Evolutionary conservation across 2,329 filamentous ascomycete species (phyloP), one percentile per base, ranked within the genome.

Genomic region (Xylaria polymorpha): DNA sequence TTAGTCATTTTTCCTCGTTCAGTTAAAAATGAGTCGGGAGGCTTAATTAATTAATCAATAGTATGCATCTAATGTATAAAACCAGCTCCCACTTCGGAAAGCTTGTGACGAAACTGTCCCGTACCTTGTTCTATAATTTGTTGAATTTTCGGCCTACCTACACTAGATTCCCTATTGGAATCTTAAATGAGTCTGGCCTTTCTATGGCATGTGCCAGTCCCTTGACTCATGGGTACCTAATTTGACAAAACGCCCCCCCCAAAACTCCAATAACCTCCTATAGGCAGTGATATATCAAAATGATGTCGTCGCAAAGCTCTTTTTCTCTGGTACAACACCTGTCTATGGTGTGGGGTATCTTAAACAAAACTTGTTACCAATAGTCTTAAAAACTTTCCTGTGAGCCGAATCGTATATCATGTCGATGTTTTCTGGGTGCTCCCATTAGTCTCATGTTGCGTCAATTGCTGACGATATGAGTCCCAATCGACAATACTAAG

Each of bases 401-500:
- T 29, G 22, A 29, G 46, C 46, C 22, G 46, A 25, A 22, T 50
- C 46, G 6, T 18, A 15, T 50, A 29, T 18, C 44, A 14, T 25
- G 20, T 48, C 44, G 4, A 25, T 20, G 5, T 20, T 18, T 32
- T 53, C n/a, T n/a, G n/a, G 29, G 8, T 32, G 29, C 25, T 51
- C 48, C 48, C 10, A 14, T 14, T 12, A 14, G 29, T 25, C 50
- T 61, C 14, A 64, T 20, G 48, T n/a, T 41, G 50, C 29, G 25
- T 43, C 8, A 65, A 53, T 35, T 64, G 64, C 37, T n/a, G 35
- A 35, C 60, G 64, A 35, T 61, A 70, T 7, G 56, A 60, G 25
- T 64, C 15, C 56, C 59, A 67, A 41, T 70, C 64, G 22, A 67
- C 60, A 32, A 69, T 67, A 20, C 67, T 70, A 57, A 29, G 46